Evolutionary conservation across 176 grass and related monocot species (phyloP).

Genomic region (Cymbopogon citratus): DNA sequence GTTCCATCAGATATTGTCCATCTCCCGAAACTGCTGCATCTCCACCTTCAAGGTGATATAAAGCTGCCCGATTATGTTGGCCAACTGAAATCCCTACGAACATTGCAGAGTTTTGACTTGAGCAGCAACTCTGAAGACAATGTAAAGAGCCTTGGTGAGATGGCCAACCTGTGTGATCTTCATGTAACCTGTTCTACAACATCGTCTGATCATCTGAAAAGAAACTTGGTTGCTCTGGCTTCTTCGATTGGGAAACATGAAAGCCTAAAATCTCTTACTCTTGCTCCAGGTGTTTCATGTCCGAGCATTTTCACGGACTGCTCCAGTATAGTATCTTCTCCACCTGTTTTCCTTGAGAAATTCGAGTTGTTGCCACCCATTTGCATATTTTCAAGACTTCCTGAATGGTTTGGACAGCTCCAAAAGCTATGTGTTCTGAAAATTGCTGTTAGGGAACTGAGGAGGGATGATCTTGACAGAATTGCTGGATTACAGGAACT

Average conservation of each 20-base stretch:
- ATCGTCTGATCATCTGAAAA: neutral
- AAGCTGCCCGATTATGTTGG: neutral
- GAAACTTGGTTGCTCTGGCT: neutral
- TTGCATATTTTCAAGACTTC: slow-evolving; percentile 12
- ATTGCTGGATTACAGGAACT: neutral
- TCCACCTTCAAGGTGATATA: no score
- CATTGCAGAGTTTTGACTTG: neutral
- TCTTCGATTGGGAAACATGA: neutral
- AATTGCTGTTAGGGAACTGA: neutral
- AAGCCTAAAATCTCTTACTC: neutral
- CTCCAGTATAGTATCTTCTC: neutral
- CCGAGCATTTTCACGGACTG: neutral
- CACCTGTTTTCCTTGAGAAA: neutral
- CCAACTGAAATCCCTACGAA: neutral
- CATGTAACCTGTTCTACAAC: neutral
- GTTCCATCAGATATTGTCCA: neutral
- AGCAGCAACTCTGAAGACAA: neutral
- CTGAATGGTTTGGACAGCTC: neutral
- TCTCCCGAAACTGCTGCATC: neutral
- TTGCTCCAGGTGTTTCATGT: neutral
- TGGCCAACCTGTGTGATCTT: neutral
- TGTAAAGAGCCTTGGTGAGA: neutral
- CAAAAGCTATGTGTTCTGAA: neutral
- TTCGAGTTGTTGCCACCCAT: neutral
- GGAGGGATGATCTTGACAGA: neutral